Conservation (phyloP, 495 filamentous ascomycete species). For the Podospora fimiseda region DNA sequence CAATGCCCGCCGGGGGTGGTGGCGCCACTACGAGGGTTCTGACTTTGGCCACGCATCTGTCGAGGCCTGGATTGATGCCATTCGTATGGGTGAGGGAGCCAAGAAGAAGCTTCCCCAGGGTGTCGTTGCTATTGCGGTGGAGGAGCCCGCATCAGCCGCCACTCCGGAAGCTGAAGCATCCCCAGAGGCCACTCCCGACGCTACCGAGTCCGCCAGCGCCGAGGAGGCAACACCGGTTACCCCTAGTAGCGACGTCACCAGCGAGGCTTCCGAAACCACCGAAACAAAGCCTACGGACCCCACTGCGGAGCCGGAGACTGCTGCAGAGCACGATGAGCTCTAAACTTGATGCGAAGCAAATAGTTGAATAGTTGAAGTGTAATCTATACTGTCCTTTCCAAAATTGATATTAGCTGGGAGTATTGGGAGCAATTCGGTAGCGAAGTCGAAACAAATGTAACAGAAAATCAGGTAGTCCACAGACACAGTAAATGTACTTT, state of each 20-base stretch:
- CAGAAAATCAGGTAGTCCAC: too few species aligned
- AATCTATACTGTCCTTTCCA: not conserved
- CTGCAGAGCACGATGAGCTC: slow-evolving; percentile 41
- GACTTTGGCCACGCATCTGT: slow-evolving; percentile 56
- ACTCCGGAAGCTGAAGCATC: slow-evolving; percentile 35
- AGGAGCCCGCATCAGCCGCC: slow-evolving; percentile 33
- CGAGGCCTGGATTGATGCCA: slow-evolving; percentile 81
- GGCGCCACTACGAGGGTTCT: slow-evolving; percentile 56
- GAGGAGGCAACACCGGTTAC: slow-evolving; percentile 29
- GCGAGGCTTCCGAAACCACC: slow-evolving; percentile 21
- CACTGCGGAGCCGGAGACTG: slow-evolving; percentile 27
- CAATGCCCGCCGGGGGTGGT: slow-evolving; percentile 83
- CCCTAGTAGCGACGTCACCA: slow-evolving; percentile 30
- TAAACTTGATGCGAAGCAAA: slow-evolving; percentile 13
- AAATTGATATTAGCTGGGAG: not conserved
- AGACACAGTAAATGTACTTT: too few species aligned
- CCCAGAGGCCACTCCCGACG: slow-evolving; percentile 33
- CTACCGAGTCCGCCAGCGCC: slow-evolving; percentile 23
- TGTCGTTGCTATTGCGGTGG: slow-evolving; percentile 55
- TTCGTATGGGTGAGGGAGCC: slow-evolving; percentile 74
- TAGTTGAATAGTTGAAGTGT: slow-evolving; percentile 2
- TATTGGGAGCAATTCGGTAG: too few species aligned
- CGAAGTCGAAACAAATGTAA: too few species aligned
- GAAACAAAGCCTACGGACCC: slow-evolving; percentile 25
- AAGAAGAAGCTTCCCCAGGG: slow-evolving; percentile 78